phyloP scores from a whole-genome alignment of 805 yeast genomes.

The Zygosaccharomyces gambellarensis region DNA sequence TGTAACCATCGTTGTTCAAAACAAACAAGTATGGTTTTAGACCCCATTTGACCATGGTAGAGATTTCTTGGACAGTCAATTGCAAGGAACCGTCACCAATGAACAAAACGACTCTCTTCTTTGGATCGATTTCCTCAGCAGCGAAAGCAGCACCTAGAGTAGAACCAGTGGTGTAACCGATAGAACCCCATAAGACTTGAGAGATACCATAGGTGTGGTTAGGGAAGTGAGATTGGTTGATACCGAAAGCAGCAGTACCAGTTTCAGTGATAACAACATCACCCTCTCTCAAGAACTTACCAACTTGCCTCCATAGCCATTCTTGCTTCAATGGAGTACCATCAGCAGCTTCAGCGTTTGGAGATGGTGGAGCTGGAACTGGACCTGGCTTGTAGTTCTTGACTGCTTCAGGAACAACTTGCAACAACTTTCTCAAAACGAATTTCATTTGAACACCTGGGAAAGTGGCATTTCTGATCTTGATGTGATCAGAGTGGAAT shows the following conservation, averaged over 20 bases:
- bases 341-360: conserved; percentile 42
- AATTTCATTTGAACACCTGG: conserved; percentile 69
- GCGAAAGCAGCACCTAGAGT: conserved; percentile 66
- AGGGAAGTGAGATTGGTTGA: conserved; percentile 62
- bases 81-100: conserved; percentile 76
- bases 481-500: conserved; percentile 73
- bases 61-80: conserved; percentile 68
- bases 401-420: conserved; percentile 37
- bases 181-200: conserved; percentile 73
- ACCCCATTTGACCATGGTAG: conserved; percentile 63
- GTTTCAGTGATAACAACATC: conserved; percentile 68
- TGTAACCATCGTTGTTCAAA: conserved; percentile 68
- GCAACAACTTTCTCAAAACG: conserved; percentile 43
- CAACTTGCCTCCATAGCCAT: conserved; percentile 63
- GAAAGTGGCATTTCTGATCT: conserved; percentile 64
- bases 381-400: conserved; percentile 47
- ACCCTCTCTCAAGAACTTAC: conserved; percentile 59
- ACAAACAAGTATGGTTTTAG: conserved; percentile 64
- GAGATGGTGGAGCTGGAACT: conserved; percentile 49
- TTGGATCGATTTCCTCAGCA: conserved; percentile 56
- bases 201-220: conserved; percentile 58
- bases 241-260: conserved; percentile 73
- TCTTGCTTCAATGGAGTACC: conserved; percentile 53
- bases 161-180: conserved; percentile 67
- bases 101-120: conserved; percentile 59